Conservation (phyloP, 495 filamentous ascomycete species). For the Penicillium angulare region DNA sequence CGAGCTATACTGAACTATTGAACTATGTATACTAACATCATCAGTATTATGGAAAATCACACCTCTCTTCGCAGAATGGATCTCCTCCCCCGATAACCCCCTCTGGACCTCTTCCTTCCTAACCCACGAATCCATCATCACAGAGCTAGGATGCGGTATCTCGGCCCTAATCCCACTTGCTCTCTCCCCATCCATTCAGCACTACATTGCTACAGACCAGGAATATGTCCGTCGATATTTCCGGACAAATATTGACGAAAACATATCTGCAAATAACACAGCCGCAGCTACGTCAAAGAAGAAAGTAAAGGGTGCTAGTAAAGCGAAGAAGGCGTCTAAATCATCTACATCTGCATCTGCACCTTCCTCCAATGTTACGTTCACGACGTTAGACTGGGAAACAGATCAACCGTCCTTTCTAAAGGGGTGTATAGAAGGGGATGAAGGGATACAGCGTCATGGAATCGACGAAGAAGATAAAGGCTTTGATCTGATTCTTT, state of each 20-base stretch:
- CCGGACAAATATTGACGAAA: conserved; percentile 70
- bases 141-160: conserved; percentile 88
- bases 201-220: conserved; percentile 85
- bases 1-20: not conserved
- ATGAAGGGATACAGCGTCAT: not conserved
- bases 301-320: conserved; percentile 20
- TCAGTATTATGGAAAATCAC: conserved; percentile 90
- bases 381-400: conserved; percentile 48
- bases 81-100: conserved; percentile 59
- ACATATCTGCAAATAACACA: conserved; percentile 35
- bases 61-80: conserved; percentile 80
- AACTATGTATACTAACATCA: not conserved
- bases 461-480: conserved; percentile 23
- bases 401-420: conserved; percentile 32
- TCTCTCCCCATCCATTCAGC: conserved; percentile 57
- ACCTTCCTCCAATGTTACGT: conserved; percentile 32
- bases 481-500: conserved; percentile 62
- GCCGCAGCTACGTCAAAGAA: not conserved
- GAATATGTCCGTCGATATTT: conserved; percentile 75
- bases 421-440: conserved; percentile 24
- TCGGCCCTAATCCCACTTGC: conserved; percentile 70
- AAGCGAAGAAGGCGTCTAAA: conserved; percentile 7
- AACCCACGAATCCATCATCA: conserved; percentile 51
- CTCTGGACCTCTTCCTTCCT: conserved; percentile 62
- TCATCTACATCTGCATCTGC: not conserved